A percentile compares a stretch with the other conserved stretches of the same genome.
phyloP scores from a whole-genome alignment of 352 stramenopile species.

The Peronospora destructor region DNA sequence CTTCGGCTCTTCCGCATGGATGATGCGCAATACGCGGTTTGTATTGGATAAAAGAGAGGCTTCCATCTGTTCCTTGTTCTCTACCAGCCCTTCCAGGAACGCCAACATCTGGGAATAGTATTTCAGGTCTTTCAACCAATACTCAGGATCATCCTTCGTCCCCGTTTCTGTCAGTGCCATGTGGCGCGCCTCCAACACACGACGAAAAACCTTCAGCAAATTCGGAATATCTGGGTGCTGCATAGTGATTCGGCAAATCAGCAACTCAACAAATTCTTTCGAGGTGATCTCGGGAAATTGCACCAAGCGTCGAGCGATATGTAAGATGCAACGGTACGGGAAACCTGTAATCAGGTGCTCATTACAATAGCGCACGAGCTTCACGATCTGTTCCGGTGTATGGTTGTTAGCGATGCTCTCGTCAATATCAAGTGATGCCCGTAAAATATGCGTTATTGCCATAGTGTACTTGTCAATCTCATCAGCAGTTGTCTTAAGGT shows the following conservation, averaged over 20 bases:
- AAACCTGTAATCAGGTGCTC: slow-evolving; percentile 61
- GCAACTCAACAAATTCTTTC: slow-evolving; percentile 61
- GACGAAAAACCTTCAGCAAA: slow-evolving; percentile 66
- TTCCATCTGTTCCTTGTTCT: slow-evolving; percentile 44
- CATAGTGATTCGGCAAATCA: slow-evolving; percentile 64
- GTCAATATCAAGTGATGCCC: slow-evolving; percentile 58
- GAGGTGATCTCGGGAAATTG: slow-evolving; percentile 63
- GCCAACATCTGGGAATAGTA: slow-evolving; percentile 59
- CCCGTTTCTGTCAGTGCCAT: slow-evolving; percentile 24
- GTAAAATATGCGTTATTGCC: slow-evolving; percentile 63
- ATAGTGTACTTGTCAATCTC: slow-evolving; percentile 66
- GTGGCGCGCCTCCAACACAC: slow-evolving; percentile 55
- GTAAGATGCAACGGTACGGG: slow-evolving; percentile 58
- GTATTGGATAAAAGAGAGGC: slow-evolving; percentile 54
- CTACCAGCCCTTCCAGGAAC: slow-evolving; percentile 44
- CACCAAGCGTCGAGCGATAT: slow-evolving; percentile 52
- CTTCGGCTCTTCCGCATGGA: slow-evolving; percentile 50
- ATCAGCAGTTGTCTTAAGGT: slow-evolving; percentile 39
- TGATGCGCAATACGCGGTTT: slow-evolving; percentile 68
- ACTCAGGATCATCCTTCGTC: slow-evolving; percentile 33
- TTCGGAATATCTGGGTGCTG: slow-evolving; percentile 63
- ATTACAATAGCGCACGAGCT: slow-evolving; percentile 72
- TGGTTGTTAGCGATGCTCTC: slow-evolving; percentile 56
- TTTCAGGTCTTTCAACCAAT: slow-evolving; percentile 55
- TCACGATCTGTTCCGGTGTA: slow-evolving; percentile 68